phyloP scores from a whole-genome alignment of 139 green algal species.

The Astrephomene gubernaculifera region DNA sequence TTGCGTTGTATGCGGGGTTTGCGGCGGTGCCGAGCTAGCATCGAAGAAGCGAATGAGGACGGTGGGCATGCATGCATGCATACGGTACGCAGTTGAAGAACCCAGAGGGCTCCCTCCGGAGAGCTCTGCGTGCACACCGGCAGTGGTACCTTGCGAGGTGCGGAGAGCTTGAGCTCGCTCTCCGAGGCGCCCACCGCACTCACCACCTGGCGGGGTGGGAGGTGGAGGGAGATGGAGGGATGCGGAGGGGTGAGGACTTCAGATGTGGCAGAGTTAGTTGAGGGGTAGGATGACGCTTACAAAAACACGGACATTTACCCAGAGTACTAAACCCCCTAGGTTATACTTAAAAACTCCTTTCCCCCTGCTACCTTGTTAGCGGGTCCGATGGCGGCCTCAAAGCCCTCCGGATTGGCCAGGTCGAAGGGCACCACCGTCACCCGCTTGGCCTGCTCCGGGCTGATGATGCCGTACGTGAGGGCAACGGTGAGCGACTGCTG shows the following conservation, averaged over 20 bases:
- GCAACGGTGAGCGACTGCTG: slow-evolving; percentile 64
- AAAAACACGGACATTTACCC: no score
- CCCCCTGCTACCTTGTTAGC: slow-evolving; percentile 77
- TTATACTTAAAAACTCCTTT: no score
- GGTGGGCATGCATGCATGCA: no score
- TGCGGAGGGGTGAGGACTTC: not conserved
- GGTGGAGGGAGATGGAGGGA: not conserved
- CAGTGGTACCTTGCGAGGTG: slow-evolving; percentile 65
- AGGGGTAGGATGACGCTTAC: no score
- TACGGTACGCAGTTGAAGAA: no score
- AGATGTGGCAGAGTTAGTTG: not conserved
- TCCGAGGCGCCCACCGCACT: slow-evolving; percentile 85
- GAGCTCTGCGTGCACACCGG: no score
- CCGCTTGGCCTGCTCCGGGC: slow-evolving; percentile 48
- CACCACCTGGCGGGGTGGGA: slow-evolving; percentile 67
- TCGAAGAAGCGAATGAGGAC: no score
- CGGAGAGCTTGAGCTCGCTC: slow-evolving; percentile 68
- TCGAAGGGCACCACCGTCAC: slow-evolving; percentile 78
- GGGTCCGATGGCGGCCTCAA: slow-evolving; percentile 76
- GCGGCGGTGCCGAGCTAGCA: no score
- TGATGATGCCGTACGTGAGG: slow-evolving; percentile 68
- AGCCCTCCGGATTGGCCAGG: slow-evolving; percentile 66
- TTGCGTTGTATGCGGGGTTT: no score
- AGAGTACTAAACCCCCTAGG: no score
- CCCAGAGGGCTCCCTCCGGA: no score